Evolutionary conservation across 352 stramenopile species (phyloP), one percentile per base, ranked within the genome.

Genomic region (Plasmopara muralis): DNA sequence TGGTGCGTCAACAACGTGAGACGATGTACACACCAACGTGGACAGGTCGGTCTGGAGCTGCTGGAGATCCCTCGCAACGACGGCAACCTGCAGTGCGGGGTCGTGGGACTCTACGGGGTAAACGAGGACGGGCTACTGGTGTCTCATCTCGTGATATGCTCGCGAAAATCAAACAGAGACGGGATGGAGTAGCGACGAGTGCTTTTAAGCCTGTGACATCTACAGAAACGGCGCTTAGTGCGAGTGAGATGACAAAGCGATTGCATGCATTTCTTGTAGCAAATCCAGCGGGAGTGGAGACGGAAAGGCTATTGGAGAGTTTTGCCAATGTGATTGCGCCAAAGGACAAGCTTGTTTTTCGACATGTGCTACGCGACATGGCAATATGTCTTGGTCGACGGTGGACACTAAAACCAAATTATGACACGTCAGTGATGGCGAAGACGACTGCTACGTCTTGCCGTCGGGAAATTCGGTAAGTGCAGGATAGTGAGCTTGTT

Each of bases 261-360:
- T 70, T 98, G 47, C 77, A 86, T 54, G 72, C 83, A 10, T 97
- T 95, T 58, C 72, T 98, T 16, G 59, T 62, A 1, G 29, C 68
- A 9, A 63, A 68, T 28, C 51, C 49, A 13, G 51, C 47, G 29
- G 87, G 86, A 6, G 85, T 88, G 16, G 92, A 89, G 37, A 98
- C 90, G 0, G 81, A 95, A 51, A 67, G 93, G 47, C 71, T 98
- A 29, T 66, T 98, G 7, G 76, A 90, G 12, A 71, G 74, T 50
- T 98, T 98, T 60, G 80, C 62, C 18, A 63, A 82, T 14, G 66
- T 97, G 18, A 68, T 94, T 10, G 75, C 85, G 25, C 72, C 72
- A n/a, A 88, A 93, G 53, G 83, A 95, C 66, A 95, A 95, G 53
- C 68, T 93, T 20, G 66, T 93, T 14, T 95, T 95, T 52, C 79